A percentile compares a stretch with the other conserved stretches of the same genome.
Evolutionary conservation across 495 filamentous ascomycete species (phyloP).

Genomic region (Podospora didyma): DNA sequence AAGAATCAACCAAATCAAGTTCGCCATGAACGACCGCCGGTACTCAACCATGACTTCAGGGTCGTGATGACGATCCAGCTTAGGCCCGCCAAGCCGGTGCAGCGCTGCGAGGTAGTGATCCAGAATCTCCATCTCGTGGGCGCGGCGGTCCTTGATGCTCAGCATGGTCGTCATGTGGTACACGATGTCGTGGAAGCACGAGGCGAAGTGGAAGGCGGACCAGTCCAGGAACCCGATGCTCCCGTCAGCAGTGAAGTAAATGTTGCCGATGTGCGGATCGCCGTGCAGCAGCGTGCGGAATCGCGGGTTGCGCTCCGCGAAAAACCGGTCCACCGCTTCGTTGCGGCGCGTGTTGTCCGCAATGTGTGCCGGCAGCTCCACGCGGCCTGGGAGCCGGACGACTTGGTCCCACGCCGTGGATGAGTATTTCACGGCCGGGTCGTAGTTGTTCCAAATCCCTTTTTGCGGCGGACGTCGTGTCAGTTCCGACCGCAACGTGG

Average conservation of each 20-base stretch:
- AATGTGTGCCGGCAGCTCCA: slow-evolving; percentile 17
- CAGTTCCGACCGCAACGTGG: too few species aligned
- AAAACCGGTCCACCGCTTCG: slow-evolving; percentile 21
- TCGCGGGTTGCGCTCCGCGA: slow-evolving; percentile 20
- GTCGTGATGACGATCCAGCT: slow-evolving; percentile 22
- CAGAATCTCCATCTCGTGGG: slow-evolving; percentile 65
- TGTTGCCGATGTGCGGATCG: slow-evolving; percentile 25
- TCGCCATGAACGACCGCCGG: slow-evolving; percentile 18
- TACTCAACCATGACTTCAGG: slow-evolving; percentile 22
- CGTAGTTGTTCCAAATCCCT: slow-evolving; percentile 23
- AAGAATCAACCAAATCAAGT: slow-evolving; percentile 58
- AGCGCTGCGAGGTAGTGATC: slow-evolving; percentile 49
- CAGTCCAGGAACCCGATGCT: slow-evolving; percentile 24
- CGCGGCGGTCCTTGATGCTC: slow-evolving; percentile 62
- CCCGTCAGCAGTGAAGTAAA: slow-evolving; percentile 19
- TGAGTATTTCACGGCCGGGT: slow-evolving; percentile 19
- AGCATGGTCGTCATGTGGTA: slow-evolving; percentile 20
- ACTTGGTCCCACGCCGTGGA: slow-evolving; percentile 15
- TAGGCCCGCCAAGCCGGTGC: slow-evolving; percentile 15
- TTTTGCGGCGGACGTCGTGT: too few species aligned
- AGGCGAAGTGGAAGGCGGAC: slow-evolving; percentile 23
- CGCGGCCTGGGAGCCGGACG: slow-evolving; percentile 16
- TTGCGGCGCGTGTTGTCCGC: slow-evolving; percentile 23
- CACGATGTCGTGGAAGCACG: slow-evolving; percentile 24
- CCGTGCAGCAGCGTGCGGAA: slow-evolving; percentile 25